phyloP scores from a whole-genome alignment of 768 basidiomycete species.

The Naganishia randhawae region DNA sequence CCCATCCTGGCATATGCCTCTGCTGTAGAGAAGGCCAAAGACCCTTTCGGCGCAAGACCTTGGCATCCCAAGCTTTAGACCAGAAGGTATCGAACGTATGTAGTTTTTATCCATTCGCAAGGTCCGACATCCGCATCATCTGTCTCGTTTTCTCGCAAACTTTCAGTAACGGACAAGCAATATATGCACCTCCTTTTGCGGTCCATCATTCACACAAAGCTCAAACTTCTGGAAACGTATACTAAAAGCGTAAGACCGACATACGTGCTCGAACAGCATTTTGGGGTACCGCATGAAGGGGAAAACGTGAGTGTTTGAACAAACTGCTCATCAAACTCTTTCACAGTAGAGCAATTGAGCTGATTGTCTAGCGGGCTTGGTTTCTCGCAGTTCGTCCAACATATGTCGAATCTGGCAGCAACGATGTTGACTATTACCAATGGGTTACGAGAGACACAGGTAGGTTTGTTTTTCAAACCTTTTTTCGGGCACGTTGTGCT shows the following conservation, averaged over 20 bases:
- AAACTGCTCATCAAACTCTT: not conserved
- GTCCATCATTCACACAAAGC: conserved; percentile 26
- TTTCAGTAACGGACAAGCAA: conserved; percentile 21
- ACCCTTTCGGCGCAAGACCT: conserved; percentile 4
- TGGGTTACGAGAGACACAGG: conserved; percentile 21
- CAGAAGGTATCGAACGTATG: conserved; percentile 18
- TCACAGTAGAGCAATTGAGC: too few relatives aligned
- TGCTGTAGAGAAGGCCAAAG: conserved; percentile 8
- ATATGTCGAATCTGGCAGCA: conserved; percentile 23
- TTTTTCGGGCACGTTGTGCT: too few relatives aligned
- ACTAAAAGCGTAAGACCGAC: conserved; percentile 23
- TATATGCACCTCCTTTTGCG: conserved; percentile 27
- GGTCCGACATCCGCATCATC: not conserved
- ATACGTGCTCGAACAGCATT: conserved; percentile 13
- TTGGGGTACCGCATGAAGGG: conserved; percentile 19
- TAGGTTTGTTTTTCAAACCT: too few relatives aligned
- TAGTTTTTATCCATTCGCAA: not conserved
- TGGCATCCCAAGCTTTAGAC: conserved; percentile 23
- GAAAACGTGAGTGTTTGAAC: conserved; percentile 3
- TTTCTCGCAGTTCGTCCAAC: conserved; percentile 20
- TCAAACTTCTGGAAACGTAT: conserved; percentile 22
- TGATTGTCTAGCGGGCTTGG: not conserved
- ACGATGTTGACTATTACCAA: conserved; percentile 24
- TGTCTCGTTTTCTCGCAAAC: not conserved
- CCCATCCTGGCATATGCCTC: not conserved